Evolutionary conservation across 1,284 basidiomycete species (phyloP).

Genomic region (Fomes fomentarius): DNA sequence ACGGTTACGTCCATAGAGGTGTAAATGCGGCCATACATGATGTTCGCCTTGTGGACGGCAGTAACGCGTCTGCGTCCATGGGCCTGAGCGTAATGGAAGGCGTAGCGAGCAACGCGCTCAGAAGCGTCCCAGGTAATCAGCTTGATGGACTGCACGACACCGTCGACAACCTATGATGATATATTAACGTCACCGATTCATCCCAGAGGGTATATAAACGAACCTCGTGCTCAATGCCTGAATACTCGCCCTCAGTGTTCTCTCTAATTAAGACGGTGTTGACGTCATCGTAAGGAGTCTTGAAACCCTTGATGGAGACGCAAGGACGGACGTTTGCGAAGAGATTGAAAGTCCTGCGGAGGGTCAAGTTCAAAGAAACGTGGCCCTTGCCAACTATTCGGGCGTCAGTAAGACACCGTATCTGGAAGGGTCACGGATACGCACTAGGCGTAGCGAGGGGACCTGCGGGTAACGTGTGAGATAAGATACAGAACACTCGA

Average conservation of each 20-base stretch:
- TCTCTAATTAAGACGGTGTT: constrained; percentile 99
- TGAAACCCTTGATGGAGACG: constrained; percentile 94
- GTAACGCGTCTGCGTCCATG: constrained; percentile 92
- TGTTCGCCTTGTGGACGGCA: constrained; percentile 99
- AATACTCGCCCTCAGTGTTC: constrained; percentile 99
- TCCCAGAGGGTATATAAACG: constrained; percentile 34
- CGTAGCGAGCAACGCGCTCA: constrained; percentile 97
- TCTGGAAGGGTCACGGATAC: constrained; percentile 45
- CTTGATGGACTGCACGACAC: constrained; percentile 99
- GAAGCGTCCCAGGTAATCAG: constrained; percentile 99
- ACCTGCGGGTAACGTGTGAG: constrained; percentile 46
- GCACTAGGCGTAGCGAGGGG: constrained; percentile 95
- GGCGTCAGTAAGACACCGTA: constrained; percentile 8
- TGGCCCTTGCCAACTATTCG: constrained; percentile 93
- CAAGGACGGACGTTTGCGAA: constrained; percentile 99
- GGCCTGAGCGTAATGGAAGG: constrained; percentile 95
- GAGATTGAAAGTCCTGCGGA: constrained; percentile 96
- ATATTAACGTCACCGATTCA: background rate
- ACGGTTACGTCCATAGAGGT: constrained; percentile 1
- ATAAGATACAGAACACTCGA: background rate
- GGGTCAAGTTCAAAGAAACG: constrained; percentile 96
- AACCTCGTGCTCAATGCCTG: constrained; percentile 96
- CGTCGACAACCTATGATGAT: constrained; percentile 80
- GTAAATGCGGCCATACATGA: constrained; percentile 78
- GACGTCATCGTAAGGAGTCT: constrained; percentile 98